Percentiles rank a stretch among this genome's conserved stretches.
Conservation (phyloP, 2,329 filamentous ascomycete genomes). For the Epichloe aotearoae region DNA sequence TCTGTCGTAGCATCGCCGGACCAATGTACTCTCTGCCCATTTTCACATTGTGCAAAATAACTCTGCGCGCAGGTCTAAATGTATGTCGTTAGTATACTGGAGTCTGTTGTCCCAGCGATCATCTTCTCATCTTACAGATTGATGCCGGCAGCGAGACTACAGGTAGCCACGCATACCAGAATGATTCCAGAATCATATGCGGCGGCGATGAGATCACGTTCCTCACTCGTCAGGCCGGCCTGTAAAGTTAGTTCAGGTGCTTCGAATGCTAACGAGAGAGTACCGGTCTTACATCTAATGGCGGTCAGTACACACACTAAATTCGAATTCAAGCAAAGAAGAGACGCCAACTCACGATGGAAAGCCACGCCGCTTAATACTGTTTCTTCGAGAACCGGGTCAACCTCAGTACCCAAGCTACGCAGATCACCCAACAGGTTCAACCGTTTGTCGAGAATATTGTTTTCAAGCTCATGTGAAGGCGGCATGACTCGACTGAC, state of each 20-base stretch:
- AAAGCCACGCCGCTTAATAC: slow-evolving; percentile 58
- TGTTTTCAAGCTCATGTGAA: slow-evolving; percentile 28
- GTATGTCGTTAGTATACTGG: slow-evolving; percentile 6
- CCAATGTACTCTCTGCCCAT: slow-evolving; percentile 70
- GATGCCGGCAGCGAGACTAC: slow-evolving; percentile 71
- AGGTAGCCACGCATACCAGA: slow-evolving; percentile 63
- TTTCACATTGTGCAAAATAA: slow-evolving; percentile 61
- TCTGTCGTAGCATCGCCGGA: slow-evolving; percentile 67
- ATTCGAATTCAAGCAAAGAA: background rate
- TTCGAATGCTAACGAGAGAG: background rate
- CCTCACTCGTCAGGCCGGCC: slow-evolving; percentile 60
- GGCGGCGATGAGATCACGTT: slow-evolving; percentile 56
- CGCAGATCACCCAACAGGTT: slow-evolving; percentile 54
- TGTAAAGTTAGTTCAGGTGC: slow-evolving; percentile 19
- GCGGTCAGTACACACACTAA: background rate
- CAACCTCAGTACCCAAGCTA: slow-evolving; percentile 52
- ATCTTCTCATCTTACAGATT: slow-evolving; percentile 37
- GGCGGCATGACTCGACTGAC: slow-evolving; percentile 54
- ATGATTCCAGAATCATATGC: slow-evolving; percentile 57
- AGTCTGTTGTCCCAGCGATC: too few species aligned
- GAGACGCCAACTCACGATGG: slow-evolving; percentile 40
- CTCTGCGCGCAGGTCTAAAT: slow-evolving; percentile 46
- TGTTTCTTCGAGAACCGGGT: slow-evolving; percentile 50
- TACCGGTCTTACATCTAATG: slow-evolving; percentile 22
- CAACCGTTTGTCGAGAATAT: slow-evolving; percentile 41